Percentiles rank a stretch among this genome's conserved stretches.
phyloP scores from a whole-genome alignment of 2,329 filamentous ascomycete genomes.

The Aureobasidium uvarum region DNA sequence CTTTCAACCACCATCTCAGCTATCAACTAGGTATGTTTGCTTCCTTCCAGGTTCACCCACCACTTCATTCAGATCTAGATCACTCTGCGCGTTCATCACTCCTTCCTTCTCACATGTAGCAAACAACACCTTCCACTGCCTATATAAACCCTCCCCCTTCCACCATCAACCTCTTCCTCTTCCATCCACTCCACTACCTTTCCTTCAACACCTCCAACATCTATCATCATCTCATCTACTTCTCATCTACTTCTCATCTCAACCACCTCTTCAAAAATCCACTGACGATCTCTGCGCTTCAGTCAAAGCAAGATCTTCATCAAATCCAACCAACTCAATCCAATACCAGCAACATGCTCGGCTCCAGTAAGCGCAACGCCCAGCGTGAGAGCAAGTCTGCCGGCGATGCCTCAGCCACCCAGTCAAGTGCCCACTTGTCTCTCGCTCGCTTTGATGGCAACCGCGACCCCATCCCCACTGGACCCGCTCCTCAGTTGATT shows the following conservation, averaged over 20 bases:
- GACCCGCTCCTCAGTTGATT: neutral
- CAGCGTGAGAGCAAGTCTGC: slow-evolving; percentile 13
- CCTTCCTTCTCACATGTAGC: slow-evolving; percentile 3
- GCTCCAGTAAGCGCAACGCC: neutral
- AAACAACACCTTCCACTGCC: slow-evolving; percentile 11
- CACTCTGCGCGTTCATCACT: too few relatives aligned
- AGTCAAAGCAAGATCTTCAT: neutral
- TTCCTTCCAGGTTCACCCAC: neutral
- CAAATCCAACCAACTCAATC: neutral
- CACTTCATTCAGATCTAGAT: too few relatives aligned
- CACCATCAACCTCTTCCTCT: slow-evolving; percentile 18
- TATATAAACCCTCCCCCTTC: slow-evolving; percentile 10
- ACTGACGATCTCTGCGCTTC: slow-evolving; percentile 9
- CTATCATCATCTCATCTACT: neutral
- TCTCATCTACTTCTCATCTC: neutral
- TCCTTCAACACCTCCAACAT: slow-evolving; percentile 11
- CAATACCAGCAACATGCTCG: slow-evolving; percentile 1
- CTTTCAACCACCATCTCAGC: neutral
- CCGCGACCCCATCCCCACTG: slow-evolving; percentile 26
- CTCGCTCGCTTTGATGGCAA: slow-evolving; percentile 29
- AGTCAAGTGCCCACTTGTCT: neutral
- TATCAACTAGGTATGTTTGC: neutral
- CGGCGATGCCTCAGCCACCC: neutral
- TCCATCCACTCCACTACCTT: slow-evolving; percentile 12
- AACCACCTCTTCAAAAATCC: neutral